These are phyloP conservation scores for Hansfordia pulvinata DNA, from an alignment of 2,329 filamentous ascomycete genomes.

Conservation along the genomic window DNA sequence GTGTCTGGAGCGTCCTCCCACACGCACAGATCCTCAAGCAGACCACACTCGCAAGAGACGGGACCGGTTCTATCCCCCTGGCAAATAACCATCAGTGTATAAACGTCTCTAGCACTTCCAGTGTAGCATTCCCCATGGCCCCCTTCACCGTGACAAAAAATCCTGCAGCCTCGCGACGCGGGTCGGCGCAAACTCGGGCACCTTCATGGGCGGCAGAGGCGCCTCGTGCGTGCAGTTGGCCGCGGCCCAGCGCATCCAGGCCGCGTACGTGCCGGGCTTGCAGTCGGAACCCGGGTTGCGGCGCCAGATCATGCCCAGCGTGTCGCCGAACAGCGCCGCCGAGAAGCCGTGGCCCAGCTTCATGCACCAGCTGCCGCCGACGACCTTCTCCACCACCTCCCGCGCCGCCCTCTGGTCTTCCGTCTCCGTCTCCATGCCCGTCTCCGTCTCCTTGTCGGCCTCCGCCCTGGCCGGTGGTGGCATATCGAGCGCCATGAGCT, in stretches of 20 bases:
- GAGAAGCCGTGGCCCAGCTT: conserved; percentile 37
- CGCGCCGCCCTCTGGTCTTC: conserved; percentile 28
- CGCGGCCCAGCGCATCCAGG: conserved; percentile 32
- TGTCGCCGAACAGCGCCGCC: conserved; percentile 27
- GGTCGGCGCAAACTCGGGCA: too few relatives aligned
- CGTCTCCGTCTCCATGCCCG: conserved; percentile 18
- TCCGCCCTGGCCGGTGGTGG: too few relatives aligned
- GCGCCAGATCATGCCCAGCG: conserved; percentile 33
- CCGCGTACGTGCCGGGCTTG: conserved; percentile 30
- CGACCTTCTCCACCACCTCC: conserved; percentile 29
- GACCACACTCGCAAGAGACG: too few relatives aligned
- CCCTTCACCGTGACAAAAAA: too few relatives aligned
- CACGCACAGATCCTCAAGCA: too few relatives aligned
- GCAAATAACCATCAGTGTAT: too few relatives aligned
- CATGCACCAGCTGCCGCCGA: conserved; percentile 30
- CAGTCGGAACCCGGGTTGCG: conserved; percentile 27
- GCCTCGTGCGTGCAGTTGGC: conserved; percentile 24
- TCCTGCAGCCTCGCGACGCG: too few relatives aligned
- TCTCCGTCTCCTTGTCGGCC: too few relatives aligned
- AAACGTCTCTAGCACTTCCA: too few relatives aligned
- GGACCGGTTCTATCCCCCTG: too few relatives aligned
- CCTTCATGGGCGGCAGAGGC: conserved; percentile 16
- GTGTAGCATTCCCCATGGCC: too few relatives aligned
- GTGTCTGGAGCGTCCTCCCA: too few relatives aligned
- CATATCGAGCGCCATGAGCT: conserved; percentile 25